Evolutionary conservation across 257 asterid genomes (phyloP).

Genomic region (Scutellaria galericulata): DNA sequence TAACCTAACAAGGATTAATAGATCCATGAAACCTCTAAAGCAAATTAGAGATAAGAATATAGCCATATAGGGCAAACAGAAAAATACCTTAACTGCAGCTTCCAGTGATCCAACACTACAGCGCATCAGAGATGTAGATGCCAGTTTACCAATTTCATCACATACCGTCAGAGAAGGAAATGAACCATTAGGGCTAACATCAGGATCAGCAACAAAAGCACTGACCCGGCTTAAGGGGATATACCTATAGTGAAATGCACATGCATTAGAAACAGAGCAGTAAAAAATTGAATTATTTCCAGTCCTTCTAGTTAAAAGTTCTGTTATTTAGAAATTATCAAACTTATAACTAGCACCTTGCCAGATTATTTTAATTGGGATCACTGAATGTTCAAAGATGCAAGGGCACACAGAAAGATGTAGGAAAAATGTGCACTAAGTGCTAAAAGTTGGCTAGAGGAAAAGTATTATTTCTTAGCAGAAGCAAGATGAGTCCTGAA

Average conservation of each 20-base stretch:
- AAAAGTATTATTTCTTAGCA: neutral
- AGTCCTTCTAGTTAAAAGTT: neutral
- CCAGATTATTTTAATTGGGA: neutral
- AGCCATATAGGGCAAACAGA: neutral
- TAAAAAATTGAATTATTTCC: no score
- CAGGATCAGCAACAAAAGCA: constrained; percentile 42
- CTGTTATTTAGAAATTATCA: constrained; percentile 1
- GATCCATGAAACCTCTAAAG: constrained; percentile 5
- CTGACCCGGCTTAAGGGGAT: constrained; percentile 76
- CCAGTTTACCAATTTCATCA: constrained; percentile 62
- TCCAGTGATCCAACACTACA: constrained; percentile 73
- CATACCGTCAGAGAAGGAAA: constrained; percentile 70
- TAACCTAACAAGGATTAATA: neutral
- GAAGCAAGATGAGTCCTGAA: neutral
- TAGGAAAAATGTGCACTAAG: neutral
- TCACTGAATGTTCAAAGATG: neutral
- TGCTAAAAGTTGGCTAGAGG: neutral
- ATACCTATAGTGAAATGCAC: constrained; percentile 57
- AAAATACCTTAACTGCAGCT: constrained; percentile 75
- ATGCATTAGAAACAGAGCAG: constrained; percentile 16
- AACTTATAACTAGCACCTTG: neutral
- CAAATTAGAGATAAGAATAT: neutral
- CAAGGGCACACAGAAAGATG: neutral
- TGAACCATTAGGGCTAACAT: constrained; percentile 49
- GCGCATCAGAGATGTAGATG: constrained; percentile 66